Conservation (phyloP, 2,329 filamentous ascomycete genomes). For the Iodosphaeria phyllophila region DNA sequence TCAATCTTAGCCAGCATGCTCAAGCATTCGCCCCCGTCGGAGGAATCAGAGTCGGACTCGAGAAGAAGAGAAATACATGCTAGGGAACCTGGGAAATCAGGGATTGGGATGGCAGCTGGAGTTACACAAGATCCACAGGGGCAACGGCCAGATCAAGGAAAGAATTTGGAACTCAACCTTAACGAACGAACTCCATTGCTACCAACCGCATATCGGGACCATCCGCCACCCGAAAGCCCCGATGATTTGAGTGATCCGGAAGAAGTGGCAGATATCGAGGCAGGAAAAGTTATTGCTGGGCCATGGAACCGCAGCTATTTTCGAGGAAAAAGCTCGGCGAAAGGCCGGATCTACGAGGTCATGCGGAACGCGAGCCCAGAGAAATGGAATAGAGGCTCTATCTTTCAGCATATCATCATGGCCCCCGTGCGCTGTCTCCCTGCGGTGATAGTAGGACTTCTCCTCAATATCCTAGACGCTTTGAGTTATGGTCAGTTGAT, state of each 20-base stretch:
- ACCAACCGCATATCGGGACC: no score
- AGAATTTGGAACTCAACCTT: constrained; percentile 2
- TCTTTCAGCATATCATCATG: constrained; percentile 46
- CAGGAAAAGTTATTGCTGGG: constrained; percentile 22
- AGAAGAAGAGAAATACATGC: no score
- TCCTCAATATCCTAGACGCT: constrained; percentile 87
- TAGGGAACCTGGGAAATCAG: no score
- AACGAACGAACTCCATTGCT: constrained; percentile 30
- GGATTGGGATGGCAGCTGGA: not conserved
- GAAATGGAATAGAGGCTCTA: constrained; percentile 47
- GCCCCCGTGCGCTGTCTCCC: constrained; percentile 57
- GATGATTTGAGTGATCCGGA: constrained; percentile 17
- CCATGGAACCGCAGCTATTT: constrained; percentile 4
- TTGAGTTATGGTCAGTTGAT: constrained; percentile 73
- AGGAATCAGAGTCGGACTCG: constrained; percentile 4
- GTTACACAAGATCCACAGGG: not conserved
- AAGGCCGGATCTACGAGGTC: constrained; percentile 15
- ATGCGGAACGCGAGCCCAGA: constrained; percentile 50
- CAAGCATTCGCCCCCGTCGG: constrained; percentile 25
- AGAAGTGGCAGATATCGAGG: constrained; percentile 26
- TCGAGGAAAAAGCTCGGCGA: no score
- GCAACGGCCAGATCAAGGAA: not conserved
- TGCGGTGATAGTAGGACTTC: constrained; percentile 69
- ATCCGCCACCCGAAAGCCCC: constrained; percentile 7
- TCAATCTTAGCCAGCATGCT: constrained; percentile 27